phyloP scores from a whole-genome alignment of 371 early-diverging fungal genomes.

The Mucor irregularis region DNA sequence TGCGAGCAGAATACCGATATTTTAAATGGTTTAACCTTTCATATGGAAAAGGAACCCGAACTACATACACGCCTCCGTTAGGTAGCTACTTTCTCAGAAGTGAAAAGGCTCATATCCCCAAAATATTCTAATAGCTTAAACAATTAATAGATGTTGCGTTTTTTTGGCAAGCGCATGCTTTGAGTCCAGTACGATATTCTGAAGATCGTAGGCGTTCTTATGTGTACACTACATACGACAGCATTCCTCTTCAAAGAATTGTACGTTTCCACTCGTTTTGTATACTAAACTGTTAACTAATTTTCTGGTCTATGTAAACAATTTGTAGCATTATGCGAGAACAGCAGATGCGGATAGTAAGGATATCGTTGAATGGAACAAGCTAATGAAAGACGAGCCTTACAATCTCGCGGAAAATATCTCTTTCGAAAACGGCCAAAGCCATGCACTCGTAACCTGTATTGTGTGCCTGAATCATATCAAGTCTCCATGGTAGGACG shows the following conservation, averaged over 20 bases:
- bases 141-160: conserved; percentile 23
- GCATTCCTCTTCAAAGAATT: not conserved
- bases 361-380: not conserved
- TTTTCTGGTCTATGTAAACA: not conserved
- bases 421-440: no score
- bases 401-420: not conserved
- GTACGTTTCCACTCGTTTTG: not conserved
- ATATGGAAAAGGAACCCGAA: not conserved
- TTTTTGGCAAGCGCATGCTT: conserved; percentile 23
- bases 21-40: conserved; percentile 1
- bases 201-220: no score
- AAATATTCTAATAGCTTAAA: no score
- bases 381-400: not conserved
- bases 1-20: conserved; percentile 9
- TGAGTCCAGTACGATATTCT: conserved; percentile 18
- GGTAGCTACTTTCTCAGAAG: not conserved
- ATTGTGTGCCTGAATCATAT: not conserved
- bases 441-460: not conserved
- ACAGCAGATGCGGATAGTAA: no score
- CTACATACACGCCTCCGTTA: not conserved
- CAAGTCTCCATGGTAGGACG: not conserved
- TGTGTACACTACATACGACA: no score
- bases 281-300: not conserved
- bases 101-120: no score
- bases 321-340: no score